Evolutionary conservation across 345 rosid species (phyloP), one percentile per base, ranked within the genome.

Genomic region (Euphorbia lathyris): DNA sequence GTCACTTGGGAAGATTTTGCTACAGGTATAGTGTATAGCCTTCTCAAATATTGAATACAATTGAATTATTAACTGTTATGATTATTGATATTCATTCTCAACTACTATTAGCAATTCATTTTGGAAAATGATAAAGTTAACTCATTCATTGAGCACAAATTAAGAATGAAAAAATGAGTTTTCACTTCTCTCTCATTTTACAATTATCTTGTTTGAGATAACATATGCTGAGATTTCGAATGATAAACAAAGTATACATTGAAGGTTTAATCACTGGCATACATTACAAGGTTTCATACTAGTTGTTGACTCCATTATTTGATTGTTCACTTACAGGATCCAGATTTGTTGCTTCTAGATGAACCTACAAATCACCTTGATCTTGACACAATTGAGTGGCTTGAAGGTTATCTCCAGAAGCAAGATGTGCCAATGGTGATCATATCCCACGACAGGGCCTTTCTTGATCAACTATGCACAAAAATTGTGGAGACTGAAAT

Each of bases 361-460:
- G 97, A 94, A 72, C 98, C 98, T 4, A 91, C 98, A 23, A 94
- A 94, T 74, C 98, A 94, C 79, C 90, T 94, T 59, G 98, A 94
- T 74, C 95, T 94, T 42, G 98, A 91, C 76, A 89, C 98, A 0
- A 91, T 94, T 9, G 98, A 91, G 81, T 94, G 98, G 97, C 95
- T 94, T 71, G 98, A 94, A 87, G 88, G 93, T 40, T 94, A 94
- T 74, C 84, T 94, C 68, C 83, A 79, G 69, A 86, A 83, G 91
- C 98, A 94, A 78, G 93, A 83, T 17, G 96, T 94, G 79, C 98
- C 98, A 0, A 94, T 94, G 98, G 97, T 94, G 72, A 85, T 94
- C 70, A 91, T 94, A 59, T 94, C 98, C 61, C 97, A 94, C 30
- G 98, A 94, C 83, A 80, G 98, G 63, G 98, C 98, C 47, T 91